Base-by-base conservation (phyloP, 2,329 filamentous ascomycete genomes). In the Colletotrichum tofieldiae region DNA sequence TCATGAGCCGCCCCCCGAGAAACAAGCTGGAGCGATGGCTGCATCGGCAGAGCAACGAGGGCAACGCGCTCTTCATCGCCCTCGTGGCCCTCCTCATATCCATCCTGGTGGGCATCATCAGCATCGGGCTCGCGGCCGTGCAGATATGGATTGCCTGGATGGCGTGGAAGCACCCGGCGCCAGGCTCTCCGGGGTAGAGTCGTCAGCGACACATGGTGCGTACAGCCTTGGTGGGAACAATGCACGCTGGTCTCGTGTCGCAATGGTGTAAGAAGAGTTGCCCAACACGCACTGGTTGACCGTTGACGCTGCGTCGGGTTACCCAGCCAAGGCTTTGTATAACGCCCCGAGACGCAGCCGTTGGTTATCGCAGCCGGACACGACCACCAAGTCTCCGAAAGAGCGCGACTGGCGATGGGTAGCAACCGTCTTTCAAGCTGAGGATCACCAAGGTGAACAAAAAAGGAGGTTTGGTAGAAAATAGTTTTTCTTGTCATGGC, bases 11-110 rank as follows among this genome's bases (percentile, higher is more conserved):
- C 14, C 71, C 67, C 4, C 73, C 71, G 0, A 59, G 45, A 14
- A 75, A 67, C 59, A 43, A 47, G 23, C 58, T 73, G 5, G 67
- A 71, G 41, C 51, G 67, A 9, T 73, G 73, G 73, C 32, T 75
- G 4, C 65, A 73, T 14, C 61, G 65, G 47, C 67, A 73, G 32
- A 71, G 64, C 11, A 73, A 59, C 16, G 73, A 73, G 32, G 71
- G 67, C 7, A 75, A 72, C 26, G 67, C 73, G 14, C 67, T 75
- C 12, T 65, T 56, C 7, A 54, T 73, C 45, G 73, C 73, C 1
- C 64, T 75, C 6, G 52, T 41, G 12, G 71, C 71, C 1, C 41
- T 75, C 18, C 6, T 64, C 8, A 71, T 73, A 32, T 68, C 73
- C 5, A 67, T 75, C 14, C 11, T 67, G 11, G 61, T 73, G 2